Evolutionary conservation across 768 basidiomycete species (phyloP).

Genomic region (Calocybe gangraenosa): DNA sequence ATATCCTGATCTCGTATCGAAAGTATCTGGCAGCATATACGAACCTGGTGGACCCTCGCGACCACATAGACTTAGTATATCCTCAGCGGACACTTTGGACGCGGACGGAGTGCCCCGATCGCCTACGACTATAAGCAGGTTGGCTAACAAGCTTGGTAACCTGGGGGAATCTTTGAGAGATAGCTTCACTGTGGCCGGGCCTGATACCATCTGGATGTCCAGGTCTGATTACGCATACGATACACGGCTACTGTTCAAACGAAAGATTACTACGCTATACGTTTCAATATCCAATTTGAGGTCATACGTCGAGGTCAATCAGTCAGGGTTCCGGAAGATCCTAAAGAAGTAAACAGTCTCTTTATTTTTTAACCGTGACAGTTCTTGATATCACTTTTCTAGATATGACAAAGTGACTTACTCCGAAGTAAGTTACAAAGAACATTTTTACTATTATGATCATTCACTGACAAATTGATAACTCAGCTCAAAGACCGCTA

Average conservation of each 20-base stretch:
- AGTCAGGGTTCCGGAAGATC: slow-evolving; percentile 92
- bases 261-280: slow-evolving; percentile 80
- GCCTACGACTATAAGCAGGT: slow-evolving; percentile 23
- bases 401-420: slow-evolving; percentile 95
- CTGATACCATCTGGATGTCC: slow-evolving; percentile 70
- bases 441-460: not conserved
- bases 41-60: slow-evolving; percentile 5
- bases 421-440: slow-evolving; percentile 47
- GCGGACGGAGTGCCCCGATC: slow-evolving; percentile 7
- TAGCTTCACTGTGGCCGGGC: slow-evolving; percentile 37
- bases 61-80: slow-evolving; percentile 39
- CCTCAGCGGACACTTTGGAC: slow-evolving; percentile 38
- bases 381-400: not conserved
- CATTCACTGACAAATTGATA: slow-evolving; percentile 1
- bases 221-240: slow-evolving; percentile 80
- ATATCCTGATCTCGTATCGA: not conserved
- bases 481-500: slow-evolving; percentile 73
- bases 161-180: slow-evolving; percentile 40
- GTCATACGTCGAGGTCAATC: slow-evolving; percentile 89
- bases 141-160: slow-evolving; percentile 41
- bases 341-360: slow-evolving; percentile 73
- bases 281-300: slow-evolving; percentile 70
- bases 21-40: slow-evolving; percentile 2
- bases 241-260: slow-evolving; percentile 81
- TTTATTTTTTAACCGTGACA: not conserved